Conservation (phyloP, 768 basidiomycete genomes). For the Podaxis sp. region DNA sequence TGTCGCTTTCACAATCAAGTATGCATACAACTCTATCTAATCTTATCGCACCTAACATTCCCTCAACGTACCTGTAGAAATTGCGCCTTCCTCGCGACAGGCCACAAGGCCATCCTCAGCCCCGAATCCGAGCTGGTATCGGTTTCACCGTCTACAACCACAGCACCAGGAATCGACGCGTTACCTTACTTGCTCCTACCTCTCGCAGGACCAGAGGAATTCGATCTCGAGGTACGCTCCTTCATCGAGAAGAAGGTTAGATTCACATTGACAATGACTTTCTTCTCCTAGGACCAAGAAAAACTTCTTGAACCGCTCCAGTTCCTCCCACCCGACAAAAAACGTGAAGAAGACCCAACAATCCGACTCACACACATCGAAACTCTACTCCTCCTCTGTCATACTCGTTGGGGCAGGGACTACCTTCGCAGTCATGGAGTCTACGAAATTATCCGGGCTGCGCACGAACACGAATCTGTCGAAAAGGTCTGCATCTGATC, state of each 20-base stretch:
- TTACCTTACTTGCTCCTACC: slow-evolving; percentile 87
- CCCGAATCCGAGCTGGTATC: slow-evolving; percentile 58
- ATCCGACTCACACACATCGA: slow-evolving; percentile 87
- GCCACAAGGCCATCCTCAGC: slow-evolving; percentile 70
- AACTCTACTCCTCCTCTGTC: slow-evolving; percentile 83
- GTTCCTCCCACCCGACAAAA: slow-evolving; percentile 83
- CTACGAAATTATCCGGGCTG: slow-evolving; percentile 79
- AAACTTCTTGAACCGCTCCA: slow-evolving; percentile 81
- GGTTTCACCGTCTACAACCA: slow-evolving; percentile 55
- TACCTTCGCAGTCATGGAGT: slow-evolving; percentile 77
- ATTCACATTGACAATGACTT: not conserved
- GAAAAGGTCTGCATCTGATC: slow-evolving; percentile 57
- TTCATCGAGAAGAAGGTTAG: not conserved
- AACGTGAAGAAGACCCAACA: slow-evolving; percentile 73
- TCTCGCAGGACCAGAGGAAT: slow-evolving; percentile 92
- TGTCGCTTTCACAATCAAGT: slow-evolving; percentile 88
- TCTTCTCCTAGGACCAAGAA: slow-evolving; percentile 72
- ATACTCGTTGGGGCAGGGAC: slow-evolving; percentile 87
- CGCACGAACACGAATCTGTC: slow-evolving; percentile 77
- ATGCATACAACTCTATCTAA: slow-evolving; percentile 19
- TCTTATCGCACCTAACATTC: slow-evolving; percentile 3
- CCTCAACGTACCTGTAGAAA: slow-evolving; percentile 51
- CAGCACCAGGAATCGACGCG: slow-evolving; percentile 78
- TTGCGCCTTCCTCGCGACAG: slow-evolving; percentile 68
- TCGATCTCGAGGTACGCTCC: slow-evolving; percentile 78